Evolutionary conservation across 257 asterid species (phyloP).

Genomic region (Plantago major): DNA sequence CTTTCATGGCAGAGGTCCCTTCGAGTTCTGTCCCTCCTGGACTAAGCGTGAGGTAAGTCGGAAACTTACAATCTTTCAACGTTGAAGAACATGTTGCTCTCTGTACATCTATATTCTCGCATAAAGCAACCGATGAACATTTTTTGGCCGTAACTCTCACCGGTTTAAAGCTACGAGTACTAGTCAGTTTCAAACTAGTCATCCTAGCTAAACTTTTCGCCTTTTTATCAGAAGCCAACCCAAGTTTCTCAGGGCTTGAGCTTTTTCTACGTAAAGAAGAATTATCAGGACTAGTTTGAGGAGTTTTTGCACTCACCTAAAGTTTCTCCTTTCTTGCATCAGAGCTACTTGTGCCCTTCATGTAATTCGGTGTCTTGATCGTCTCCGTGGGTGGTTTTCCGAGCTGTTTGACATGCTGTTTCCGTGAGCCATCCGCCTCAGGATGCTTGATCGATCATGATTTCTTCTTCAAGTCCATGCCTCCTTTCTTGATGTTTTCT

Average conservation of each 20-base stretch:
- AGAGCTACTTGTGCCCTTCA: conserved; percentile 82
- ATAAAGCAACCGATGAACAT: conserved; percentile 33
- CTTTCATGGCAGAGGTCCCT: conserved; percentile 62
- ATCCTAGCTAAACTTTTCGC: conserved; percentile 30
- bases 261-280: conserved; percentile 23
- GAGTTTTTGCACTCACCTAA: conserved; percentile 40
- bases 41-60: conserved; percentile 50
- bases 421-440: conserved; percentile 20
- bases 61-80: conserved; percentile 68
- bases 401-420: conserved; percentile 27
- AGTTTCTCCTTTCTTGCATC: conserved; percentile 67
- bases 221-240: conserved; percentile 26
- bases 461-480: conserved; percentile 54
- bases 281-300: too few species aligned
- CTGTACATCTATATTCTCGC: conserved; percentile 34
- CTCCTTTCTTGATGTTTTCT: conserved; percentile 41
- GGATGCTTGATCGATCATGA: conserved; percentile 44
- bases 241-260: conserved; percentile 20
- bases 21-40: conserved; percentile 58
- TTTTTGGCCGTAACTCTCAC: conserved; percentile 34
- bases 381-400: conserved; percentile 33
- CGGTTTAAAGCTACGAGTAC: conserved; percentile 59
- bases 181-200: conserved; percentile 34
- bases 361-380: conserved; percentile 54
- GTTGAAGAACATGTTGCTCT: conserved; percentile 81